Conservation (phyloP, 2,329 filamentous ascomycete genomes). For the Hypoxylon sp. region DNA sequence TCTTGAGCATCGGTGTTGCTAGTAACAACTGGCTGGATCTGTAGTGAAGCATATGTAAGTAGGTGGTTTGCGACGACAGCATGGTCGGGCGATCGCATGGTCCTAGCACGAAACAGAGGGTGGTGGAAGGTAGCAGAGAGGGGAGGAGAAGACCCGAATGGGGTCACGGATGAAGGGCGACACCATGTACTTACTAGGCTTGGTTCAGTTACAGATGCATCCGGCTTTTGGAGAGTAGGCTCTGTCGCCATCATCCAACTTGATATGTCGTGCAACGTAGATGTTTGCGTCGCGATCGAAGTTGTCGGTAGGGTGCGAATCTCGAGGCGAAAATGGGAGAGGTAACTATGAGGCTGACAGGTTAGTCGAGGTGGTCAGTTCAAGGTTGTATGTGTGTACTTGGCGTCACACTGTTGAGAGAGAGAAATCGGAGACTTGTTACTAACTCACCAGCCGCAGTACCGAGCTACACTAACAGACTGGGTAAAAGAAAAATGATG, state of each 20-base stretch:
- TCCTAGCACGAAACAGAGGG: neutral
- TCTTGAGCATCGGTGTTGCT: slow-evolving; percentile 54
- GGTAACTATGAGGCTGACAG: slow-evolving; percentile 27
- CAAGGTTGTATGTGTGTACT: slow-evolving; percentile 36
- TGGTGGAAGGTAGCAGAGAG: slow-evolving; percentile 3
- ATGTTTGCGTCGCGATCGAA: slow-evolving; percentile 36
- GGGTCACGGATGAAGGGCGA: slow-evolving; percentile 7
- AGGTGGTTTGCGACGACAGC: slow-evolving; percentile 14
- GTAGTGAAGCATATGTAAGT: slow-evolving; percentile 18
- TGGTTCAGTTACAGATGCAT: slow-evolving; percentile 47
- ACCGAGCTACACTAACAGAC: neutral
- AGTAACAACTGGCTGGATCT: slow-evolving; percentile 47
- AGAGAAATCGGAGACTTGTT: slow-evolving; percentile 30
- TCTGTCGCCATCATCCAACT: slow-evolving; percentile 50
- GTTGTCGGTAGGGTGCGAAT: slow-evolving; percentile 24
- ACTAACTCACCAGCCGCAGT: slow-evolving; percentile 20
- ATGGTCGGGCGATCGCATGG: slow-evolving; percentile 14
- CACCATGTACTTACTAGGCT: slow-evolving; percentile 44
- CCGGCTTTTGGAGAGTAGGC: slow-evolving; percentile 45
- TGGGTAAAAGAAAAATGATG: slow-evolving; percentile 7
- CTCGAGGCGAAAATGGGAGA: slow-evolving; percentile 11
- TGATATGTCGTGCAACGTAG: slow-evolving; percentile 32
- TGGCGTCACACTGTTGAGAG: slow-evolving; percentile 35
- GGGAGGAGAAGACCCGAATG: slow-evolving; percentile 1
- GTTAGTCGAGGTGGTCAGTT: slow-evolving; percentile 38